phyloP scores from a whole-genome alignment of 768 basidiomycete species.

The Collybiopsis confluens region DNA sequence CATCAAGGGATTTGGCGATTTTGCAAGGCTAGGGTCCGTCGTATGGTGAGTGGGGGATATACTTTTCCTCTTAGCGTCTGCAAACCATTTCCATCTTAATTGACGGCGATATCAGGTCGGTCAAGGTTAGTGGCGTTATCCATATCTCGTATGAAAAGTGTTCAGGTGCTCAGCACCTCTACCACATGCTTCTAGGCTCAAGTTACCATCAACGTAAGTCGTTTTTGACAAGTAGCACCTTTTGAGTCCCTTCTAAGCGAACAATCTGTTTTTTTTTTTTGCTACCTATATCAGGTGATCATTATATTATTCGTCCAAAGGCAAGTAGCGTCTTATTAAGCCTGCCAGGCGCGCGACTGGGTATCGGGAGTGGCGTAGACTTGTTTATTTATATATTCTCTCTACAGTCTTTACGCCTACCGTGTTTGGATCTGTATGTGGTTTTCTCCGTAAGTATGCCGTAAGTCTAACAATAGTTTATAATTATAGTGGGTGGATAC shows the following conservation, averaged over 20 bases:
- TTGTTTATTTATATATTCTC: background rate
- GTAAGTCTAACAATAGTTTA: background rate
- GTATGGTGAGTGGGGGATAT: constrained; percentile 23
- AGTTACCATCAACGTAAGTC: constrained; percentile 37
- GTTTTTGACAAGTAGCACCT: too few species aligned
- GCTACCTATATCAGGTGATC: constrained; percentile 24
- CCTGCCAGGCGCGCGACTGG: too few species aligned
- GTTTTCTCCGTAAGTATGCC: background rate
- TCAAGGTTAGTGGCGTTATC: constrained; percentile 23
- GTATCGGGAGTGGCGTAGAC: too few species aligned
- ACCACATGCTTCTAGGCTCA: constrained; percentile 27
- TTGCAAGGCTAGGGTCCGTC: constrained; percentile 19
- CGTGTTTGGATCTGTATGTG: constrained; percentile 46
- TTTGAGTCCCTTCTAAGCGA: background rate
- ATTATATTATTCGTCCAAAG: constrained; percentile 41
- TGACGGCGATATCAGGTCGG: constrained; percentile 20
- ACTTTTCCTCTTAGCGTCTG: background rate
- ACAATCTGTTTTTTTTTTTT: background rate
- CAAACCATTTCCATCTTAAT: too few species aligned
- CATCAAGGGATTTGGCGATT: constrained; percentile 31
- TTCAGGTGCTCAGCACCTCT: background rate
- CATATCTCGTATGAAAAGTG: background rate
- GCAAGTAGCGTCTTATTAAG: too few species aligned
- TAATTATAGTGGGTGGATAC: constrained; percentile 33
- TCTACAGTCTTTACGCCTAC: constrained; percentile 35